These are phyloP conservation scores for Neltuma alba DNA, from an alignment of 306 rosid species.

Conservation along the genomic window DNA sequence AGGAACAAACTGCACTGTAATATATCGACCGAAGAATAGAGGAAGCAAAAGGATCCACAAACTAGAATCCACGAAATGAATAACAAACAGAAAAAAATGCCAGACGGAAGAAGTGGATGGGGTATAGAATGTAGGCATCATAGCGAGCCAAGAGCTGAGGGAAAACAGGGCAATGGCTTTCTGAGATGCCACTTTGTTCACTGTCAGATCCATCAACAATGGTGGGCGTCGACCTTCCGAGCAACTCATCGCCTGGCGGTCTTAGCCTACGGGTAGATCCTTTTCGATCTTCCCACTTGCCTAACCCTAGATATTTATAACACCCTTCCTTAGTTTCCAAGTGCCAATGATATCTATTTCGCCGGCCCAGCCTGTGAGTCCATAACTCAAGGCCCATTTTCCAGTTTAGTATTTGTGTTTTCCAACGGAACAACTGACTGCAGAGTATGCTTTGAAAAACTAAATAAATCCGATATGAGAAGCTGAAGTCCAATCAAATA, in stretches of 20 bases:
- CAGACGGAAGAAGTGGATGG: not conserved
- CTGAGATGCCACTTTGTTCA: not conserved
- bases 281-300: not conserved
- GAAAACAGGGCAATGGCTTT: constrained; percentile 12
- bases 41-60: not conserved
- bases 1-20: not conserved
- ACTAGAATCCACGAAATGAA: not conserved
- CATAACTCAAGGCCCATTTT: no score
- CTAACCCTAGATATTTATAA: not conserved
- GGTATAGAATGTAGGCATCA: not conserved
- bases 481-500: not conserved
- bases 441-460: not conserved
- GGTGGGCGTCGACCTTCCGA: not conserved
- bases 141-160: constrained; percentile 21
- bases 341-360: not conserved
- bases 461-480: not conserved
- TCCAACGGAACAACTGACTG: no score
- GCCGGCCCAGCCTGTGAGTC: no score
- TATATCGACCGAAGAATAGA: not conserved
- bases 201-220: not conserved
- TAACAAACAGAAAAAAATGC: not conserved
- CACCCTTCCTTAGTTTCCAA: not conserved
- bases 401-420: no score
- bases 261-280: not conserved
- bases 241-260: not conserved